Conservation (phyloP, 345 rosid genomes). For the Ceriops zippeliana region DNA sequence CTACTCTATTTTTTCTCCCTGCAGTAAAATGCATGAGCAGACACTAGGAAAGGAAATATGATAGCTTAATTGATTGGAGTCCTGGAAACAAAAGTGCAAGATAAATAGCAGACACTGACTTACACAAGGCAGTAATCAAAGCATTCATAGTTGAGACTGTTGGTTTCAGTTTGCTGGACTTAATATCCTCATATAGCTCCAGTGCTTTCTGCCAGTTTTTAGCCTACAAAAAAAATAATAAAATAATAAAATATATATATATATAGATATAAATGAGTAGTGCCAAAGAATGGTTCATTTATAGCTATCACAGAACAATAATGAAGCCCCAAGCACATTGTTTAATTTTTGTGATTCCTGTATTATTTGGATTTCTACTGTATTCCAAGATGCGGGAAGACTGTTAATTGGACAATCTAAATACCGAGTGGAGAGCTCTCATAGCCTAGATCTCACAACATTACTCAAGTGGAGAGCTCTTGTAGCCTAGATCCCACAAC, state of each 20-base stretch:
- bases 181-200: slow-evolving; percentile 69
- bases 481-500: background rate
- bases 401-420: background rate
- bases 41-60: background rate
- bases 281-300: too few relatives aligned
- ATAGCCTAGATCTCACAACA: background rate
- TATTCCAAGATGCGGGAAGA: background rate
- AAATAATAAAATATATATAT: background rate
- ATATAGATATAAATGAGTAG: too few relatives aligned
- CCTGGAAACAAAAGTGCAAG: background rate
- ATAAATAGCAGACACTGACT: slow-evolving; percentile 26
- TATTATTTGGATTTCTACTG: background rate
- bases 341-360: background rate
- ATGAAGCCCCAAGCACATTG: background rate
- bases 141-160: slow-evolving; percentile 85
- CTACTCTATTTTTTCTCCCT: background rate
- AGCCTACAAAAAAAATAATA: slow-evolving; percentile 40
- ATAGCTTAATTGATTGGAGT: background rate
- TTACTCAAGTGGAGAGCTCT: background rate
- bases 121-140: slow-evolving; percentile 81
- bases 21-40: background rate
- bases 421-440: background rate
- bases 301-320: too few relatives aligned
- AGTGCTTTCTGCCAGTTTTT: slow-evolving; percentile 87
- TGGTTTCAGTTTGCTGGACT: slow-evolving; percentile 57